These are phyloP conservation scores for Penicillium frequentans DNA, from an alignment of 2,329 filamentous ascomycete species.

Conservation along the genomic window DNA sequence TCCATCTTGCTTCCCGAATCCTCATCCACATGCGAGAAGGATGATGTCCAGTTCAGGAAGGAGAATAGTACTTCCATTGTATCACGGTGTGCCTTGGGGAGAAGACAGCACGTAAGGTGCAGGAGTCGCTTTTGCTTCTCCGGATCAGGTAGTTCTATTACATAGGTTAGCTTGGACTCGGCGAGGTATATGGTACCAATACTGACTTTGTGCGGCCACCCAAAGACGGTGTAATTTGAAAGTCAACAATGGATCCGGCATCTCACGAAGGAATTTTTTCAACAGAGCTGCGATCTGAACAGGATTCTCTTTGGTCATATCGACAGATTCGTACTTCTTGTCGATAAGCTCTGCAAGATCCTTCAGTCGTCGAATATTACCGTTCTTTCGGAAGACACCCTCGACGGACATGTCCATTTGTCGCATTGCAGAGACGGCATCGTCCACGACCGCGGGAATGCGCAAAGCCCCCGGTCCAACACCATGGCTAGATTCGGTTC, in stretches of 20 bases:
- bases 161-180: conserved; percentile 8
- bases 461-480: conserved; percentile 88
- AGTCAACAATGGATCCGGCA: conserved; percentile 91
- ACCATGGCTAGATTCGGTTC: conserved; percentile 95
- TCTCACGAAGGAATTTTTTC: conserved; percentile 91
- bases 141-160: conserved; percentile 70
- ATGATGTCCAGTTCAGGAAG: conserved; percentile 96
- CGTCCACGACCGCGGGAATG: conserved; percentile 92
- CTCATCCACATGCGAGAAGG: conserved; percentile 95
- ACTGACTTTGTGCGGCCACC: conserved; percentile 77
- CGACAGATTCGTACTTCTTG: conserved; percentile 78
- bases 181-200: conserved; percentile 2
- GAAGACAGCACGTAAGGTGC: conserved; percentile 85
- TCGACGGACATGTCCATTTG: conserved; percentile 99
- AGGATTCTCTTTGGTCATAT: conserved; percentile 83
- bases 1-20: conserved; percentile 99
- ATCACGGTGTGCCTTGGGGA: conserved; percentile 90
- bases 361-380: conserved; percentile 91
- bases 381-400: conserved; percentile 98
- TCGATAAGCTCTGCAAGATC: conserved; percentile 87
- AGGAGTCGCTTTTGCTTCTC: conserved; percentile 81
- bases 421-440: conserved; percentile 89
- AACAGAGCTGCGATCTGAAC: conserved; percentile 91
- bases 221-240: conserved; percentile 92
- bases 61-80: conserved; percentile 92